A percentile compares a stretch with the other conserved stretches of the same genome.
These are phyloP conservation scores for Colletotrichum lentis DNA, from an alignment of 2,329 filamentous ascomycete species.

Conservation along the genomic window DNA sequence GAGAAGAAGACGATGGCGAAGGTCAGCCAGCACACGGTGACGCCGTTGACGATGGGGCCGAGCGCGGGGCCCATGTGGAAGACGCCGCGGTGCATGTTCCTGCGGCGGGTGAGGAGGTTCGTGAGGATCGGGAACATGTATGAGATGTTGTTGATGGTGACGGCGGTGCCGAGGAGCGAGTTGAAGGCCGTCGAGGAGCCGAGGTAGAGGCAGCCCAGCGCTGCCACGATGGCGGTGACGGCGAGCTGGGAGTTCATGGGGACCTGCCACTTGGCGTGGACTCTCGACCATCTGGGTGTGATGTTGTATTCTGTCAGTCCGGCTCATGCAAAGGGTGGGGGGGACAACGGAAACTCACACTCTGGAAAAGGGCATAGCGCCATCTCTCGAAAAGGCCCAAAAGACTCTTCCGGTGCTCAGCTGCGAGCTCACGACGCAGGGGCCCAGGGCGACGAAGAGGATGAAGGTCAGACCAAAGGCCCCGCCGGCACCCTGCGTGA, in stretches of 20 bases:
- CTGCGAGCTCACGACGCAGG: constrained; percentile 50
- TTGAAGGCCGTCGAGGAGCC: constrained; percentile 56
- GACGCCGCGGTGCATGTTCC: constrained; percentile 51
- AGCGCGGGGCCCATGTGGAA: constrained; percentile 48
- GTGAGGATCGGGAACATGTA: constrained; percentile 57
- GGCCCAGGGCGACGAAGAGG: constrained; percentile 54
- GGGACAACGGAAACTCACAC: constrained; percentile 36
- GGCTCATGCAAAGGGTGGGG: constrained; percentile 32
- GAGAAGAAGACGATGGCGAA: constrained; percentile 56
- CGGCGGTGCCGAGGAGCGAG: constrained; percentile 49
- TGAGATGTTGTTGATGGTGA: constrained; percentile 56
- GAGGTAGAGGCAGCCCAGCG: constrained; percentile 54
- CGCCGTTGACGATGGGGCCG: constrained; percentile 49
- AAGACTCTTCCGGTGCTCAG: constrained; percentile 47
- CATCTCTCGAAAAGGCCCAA: constrained; percentile 57
- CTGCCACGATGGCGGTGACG: constrained; percentile 47
- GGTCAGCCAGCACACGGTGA: constrained; percentile 49
- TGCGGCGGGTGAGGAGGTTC: constrained; percentile 52
- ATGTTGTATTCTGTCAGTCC: not conserved
- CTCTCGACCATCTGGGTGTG: constrained; percentile 50
- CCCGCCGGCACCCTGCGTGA: constrained; percentile 50
- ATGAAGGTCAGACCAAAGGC: constrained; percentile 54
- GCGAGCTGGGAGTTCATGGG: constrained; percentile 51
- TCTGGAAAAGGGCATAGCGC: constrained; percentile 50
- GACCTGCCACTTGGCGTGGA: constrained; percentile 47